These are phyloP conservation scores for Colletotrichum lini DNA, from an alignment of 2,329 filamentous ascomycete species.

Conservation along the genomic window DNA sequence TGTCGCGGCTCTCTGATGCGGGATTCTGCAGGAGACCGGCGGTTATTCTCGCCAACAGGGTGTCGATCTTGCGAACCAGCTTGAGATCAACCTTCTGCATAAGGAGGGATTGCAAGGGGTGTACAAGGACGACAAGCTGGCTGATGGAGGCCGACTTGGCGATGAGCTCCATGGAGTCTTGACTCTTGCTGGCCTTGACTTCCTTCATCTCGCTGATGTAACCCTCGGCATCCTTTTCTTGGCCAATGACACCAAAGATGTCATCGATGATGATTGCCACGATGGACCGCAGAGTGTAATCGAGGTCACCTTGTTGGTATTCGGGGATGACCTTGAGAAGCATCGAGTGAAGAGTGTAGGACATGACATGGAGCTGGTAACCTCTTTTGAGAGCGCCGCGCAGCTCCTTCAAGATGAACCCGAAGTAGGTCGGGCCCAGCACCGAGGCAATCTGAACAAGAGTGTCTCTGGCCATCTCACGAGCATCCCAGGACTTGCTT, in stretches of 20 bases:
- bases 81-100: slow-evolving; percentile 87
- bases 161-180: slow-evolving; percentile 95
- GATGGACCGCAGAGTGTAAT: slow-evolving; percentile 86
- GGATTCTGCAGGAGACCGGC: slow-evolving; percentile 87
- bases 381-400: slow-evolving; percentile 86
- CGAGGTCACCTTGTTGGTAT: slow-evolving; percentile 85
- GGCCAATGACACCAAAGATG: slow-evolving; percentile 91
- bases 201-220: slow-evolving; percentile 98
- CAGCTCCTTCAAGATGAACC: slow-evolving; percentile 94
- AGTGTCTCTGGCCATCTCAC: slow-evolving; percentile 92
- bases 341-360: slow-evolving; percentile 94
- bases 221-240: slow-evolving; percentile 97
- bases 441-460: slow-evolving; percentile 86
- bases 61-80: slow-evolving; percentile 91
- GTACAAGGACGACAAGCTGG: slow-evolving; percentile 81
- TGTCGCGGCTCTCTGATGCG: slow-evolving; percentile 82
- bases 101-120: slow-evolving; percentile 83
- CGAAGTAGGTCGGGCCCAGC: slow-evolving; percentile 86
- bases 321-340: slow-evolving; percentile 81
- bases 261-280: slow-evolving; percentile 95
- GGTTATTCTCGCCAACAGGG: slow-evolving; percentile 86
- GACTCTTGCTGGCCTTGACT: slow-evolving; percentile 97
- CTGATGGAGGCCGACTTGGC: slow-evolving; percentile 84
- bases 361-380: slow-evolving; percentile 95
- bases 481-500: slow-evolving; percentile 88